These are phyloP conservation scores for Purpureocillium takamizusanense DNA, from an alignment of 2,329 filamentous ascomycete species.

Conservation along the genomic window DNA sequence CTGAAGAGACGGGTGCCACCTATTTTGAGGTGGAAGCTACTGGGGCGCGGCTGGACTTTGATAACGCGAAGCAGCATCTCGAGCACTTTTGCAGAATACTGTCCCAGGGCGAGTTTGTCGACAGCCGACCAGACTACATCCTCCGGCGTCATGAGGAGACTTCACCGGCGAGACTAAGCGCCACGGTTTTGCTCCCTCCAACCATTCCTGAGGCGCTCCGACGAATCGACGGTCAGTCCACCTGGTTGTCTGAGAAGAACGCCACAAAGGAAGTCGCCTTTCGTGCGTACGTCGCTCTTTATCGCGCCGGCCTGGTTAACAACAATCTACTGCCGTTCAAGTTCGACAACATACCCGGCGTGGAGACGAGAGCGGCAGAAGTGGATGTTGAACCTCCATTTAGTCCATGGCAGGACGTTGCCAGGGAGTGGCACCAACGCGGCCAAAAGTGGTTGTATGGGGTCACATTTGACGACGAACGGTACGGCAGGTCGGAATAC, in stretches of 20 bases:
- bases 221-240: slow-evolving; percentile 9
- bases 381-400: slow-evolving; percentile 26
- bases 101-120: slow-evolving; percentile 47
- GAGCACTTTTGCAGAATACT: slow-evolving; percentile 70
- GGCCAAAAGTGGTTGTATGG: slow-evolving; percentile 14
- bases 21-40: slow-evolving; percentile 31
- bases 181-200: slow-evolving; percentile 61
- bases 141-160: slow-evolving; percentile 29
- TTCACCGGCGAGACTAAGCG: slow-evolving; percentile 28
- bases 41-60: slow-evolving; percentile 59
- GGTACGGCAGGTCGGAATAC: slow-evolving; percentile 22
- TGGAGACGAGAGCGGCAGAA: slow-evolving; percentile 27
- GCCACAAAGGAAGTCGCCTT: slow-evolving; percentile 79
- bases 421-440: slow-evolving; percentile 28
- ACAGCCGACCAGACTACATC: slow-evolving; percentile 60
- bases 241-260: slow-evolving; percentile 64
- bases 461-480: slow-evolving; percentile 24
- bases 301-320: slow-evolving; percentile 63
- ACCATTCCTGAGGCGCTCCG: slow-evolving; percentile 46
- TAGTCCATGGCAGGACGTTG: slow-evolving; percentile 38
- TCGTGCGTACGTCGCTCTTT: slow-evolving; percentile 63
- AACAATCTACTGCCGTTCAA: slow-evolving; percentile 64
- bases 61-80: slow-evolving; percentile 68
- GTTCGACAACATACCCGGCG: slow-evolving; percentile 27
- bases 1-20: slow-evolving; percentile 11